Percentiles rank a stretch among this genome's conserved stretches.
Conservation (phyloP, 768 basidiomycete genomes). For the Neoboletus subvelutipes region DNA sequence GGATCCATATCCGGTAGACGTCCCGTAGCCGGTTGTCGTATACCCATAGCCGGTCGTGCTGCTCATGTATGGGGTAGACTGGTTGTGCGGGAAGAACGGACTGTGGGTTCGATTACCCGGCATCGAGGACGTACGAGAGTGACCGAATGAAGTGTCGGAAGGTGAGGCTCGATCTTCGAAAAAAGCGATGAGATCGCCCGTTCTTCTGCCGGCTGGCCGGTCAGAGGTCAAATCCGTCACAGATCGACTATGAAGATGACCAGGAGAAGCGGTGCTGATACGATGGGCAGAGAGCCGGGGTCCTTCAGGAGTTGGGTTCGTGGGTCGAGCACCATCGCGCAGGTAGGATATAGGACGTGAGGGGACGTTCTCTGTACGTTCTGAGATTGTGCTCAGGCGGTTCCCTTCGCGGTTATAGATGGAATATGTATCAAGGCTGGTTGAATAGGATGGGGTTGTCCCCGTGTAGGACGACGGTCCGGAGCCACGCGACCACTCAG, state of each 20-base stretch:
- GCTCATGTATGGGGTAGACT: constrained; percentile 41
- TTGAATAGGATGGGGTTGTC: constrained; percentile 32
- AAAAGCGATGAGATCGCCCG: constrained; percentile 71
- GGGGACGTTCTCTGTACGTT: constrained; percentile 65
- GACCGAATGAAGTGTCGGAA: constrained; percentile 38
- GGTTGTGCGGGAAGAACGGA: constrained; percentile 33
- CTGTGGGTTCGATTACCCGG: constrained; percentile 38
- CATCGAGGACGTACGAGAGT: constrained; percentile 54
- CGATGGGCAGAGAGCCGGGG: constrained; percentile 47
- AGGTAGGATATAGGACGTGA: constrained; percentile 58
- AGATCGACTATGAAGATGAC: constrained; percentile 48
- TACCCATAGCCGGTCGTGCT: constrained; percentile 38
- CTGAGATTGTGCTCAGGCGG: constrained; percentile 72
- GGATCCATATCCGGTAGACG: constrained; percentile 36
- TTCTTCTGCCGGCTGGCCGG: constrained; percentile 49
- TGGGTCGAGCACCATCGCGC: constrained; percentile 29
- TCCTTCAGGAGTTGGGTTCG: constrained; percentile 45
- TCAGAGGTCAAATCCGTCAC: constrained; percentile 56
- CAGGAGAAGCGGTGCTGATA: constrained; percentile 38
- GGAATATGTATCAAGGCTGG: constrained; percentile 40
- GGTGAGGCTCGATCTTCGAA: constrained; percentile 59
- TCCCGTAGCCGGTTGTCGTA: constrained; percentile 32
- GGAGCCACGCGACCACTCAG: constrained; percentile 59
- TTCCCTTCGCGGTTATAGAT: constrained; percentile 44
- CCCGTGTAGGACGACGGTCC: constrained; percentile 33